Conservation (phyloP, 345 rosid genomes). For the Physaria fendleri region DNA sequence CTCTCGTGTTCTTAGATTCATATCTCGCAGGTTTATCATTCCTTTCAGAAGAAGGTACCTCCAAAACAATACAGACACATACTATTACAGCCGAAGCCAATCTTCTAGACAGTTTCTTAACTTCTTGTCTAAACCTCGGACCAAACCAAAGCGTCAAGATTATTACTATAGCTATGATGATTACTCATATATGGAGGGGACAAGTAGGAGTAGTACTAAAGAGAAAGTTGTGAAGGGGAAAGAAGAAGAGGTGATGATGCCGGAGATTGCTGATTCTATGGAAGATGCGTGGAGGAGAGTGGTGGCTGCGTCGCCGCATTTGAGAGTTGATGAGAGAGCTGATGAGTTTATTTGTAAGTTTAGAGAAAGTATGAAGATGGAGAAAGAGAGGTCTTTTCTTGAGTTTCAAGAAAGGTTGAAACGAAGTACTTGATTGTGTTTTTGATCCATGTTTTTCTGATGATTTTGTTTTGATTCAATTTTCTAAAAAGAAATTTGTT, state of each 20-base stretch:
- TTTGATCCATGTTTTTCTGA: too few species aligned
- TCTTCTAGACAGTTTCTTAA: constrained; percentile 14
- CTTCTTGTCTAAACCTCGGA: constrained; percentile 28
- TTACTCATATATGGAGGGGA: constrained; percentile 19
- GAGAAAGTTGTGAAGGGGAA: background rate
- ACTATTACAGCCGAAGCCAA: constrained; percentile 9
- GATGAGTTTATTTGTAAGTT: constrained; percentile 57
- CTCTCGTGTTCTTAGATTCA: too few species aligned
- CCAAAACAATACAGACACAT: constrained; percentile 5
- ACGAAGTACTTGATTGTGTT: constrained; percentile 39
- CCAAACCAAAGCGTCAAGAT: constrained; percentile 14
- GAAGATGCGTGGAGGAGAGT: constrained; percentile 74
- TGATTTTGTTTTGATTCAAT: too few species aligned
- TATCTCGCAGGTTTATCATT: too few species aligned
- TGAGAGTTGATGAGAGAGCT: constrained; percentile 69
- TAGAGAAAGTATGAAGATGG: constrained; percentile 44
- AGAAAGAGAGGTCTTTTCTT: constrained; percentile 47
- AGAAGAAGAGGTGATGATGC: constrained; percentile 13
- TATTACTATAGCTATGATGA: constrained; percentile 9
- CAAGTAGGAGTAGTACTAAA: too few species aligned
- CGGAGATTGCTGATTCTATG: constrained; percentile 25
- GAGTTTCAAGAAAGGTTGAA: constrained; percentile 62
- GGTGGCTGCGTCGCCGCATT: constrained; percentile 59
- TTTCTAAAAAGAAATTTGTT: too few species aligned
- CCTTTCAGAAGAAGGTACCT: too few species aligned